A percentile compares a stretch with the other conserved stretches of the same genome.
phyloP scores from a whole-genome alignment of 2,329 filamentous ascomycete species.

The Fusarium sp. region DNA sequence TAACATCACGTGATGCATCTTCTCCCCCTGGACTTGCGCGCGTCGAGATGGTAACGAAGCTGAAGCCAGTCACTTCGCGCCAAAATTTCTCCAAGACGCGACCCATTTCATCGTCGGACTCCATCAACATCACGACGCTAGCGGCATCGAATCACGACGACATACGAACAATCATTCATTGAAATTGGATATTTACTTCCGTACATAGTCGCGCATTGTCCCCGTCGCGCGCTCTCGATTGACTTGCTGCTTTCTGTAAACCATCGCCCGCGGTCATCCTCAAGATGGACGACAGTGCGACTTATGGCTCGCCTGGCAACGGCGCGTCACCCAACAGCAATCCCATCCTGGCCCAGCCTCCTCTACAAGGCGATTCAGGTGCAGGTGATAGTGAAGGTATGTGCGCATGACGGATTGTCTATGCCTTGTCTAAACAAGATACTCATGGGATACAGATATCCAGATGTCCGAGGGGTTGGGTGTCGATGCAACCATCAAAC shows the following conservation, averaged over 20 bases:
- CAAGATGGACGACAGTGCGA: constrained; percentile 70
- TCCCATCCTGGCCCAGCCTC: constrained; percentile 67
- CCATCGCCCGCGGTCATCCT: constrained; percentile 28
- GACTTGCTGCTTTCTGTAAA: constrained; percentile 26
- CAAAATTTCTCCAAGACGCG: constrained; percentile 56
- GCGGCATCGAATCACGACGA: constrained; percentile 36
- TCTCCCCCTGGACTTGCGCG: constrained; percentile 19
- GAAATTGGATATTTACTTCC: constrained; percentile 11
- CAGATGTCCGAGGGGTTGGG: constrained; percentile 69
- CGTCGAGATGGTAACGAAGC: constrained; percentile 39
- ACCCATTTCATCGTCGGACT: constrained; percentile 45
- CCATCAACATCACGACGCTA: constrained; percentile 48
- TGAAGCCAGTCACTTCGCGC: constrained; percentile 50
- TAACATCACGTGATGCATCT: background rate
- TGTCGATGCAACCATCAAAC: constrained; percentile 66
- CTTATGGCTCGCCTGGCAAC: constrained; percentile 69
- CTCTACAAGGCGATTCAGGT: constrained; percentile 60
- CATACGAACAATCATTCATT: constrained; percentile 18
- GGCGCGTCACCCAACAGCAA: constrained; percentile 69
- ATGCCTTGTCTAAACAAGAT: background rate
- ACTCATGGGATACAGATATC: constrained; percentile 63
- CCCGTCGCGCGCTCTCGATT: constrained; percentile 31
- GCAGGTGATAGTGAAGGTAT: constrained; percentile 62
- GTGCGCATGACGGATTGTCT: constrained; percentile 5
- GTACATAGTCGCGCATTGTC: constrained; percentile 24